These are phyloP conservation scores for Phialophora verrucosa DNA, from an alignment of 2,329 filamentous ascomycete species.

Conservation along the genomic window DNA sequence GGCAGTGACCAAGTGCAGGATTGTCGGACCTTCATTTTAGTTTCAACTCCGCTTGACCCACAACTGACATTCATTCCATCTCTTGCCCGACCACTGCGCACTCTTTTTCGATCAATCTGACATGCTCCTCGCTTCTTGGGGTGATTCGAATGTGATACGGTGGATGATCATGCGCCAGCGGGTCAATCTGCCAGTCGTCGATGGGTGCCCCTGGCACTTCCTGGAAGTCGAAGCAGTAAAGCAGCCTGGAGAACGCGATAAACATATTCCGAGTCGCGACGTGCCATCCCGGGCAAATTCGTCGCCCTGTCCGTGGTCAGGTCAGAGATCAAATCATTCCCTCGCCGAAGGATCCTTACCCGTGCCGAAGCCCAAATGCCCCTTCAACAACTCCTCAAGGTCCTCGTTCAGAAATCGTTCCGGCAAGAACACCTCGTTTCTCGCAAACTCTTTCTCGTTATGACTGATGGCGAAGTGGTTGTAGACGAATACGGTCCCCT, in stretches of 20 bases:
- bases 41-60: background rate
- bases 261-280: conserved; percentile 43
- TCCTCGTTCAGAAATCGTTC: conserved; percentile 34
- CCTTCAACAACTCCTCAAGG: conserved; percentile 37
- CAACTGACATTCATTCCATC: background rate
- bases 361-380: conserved; percentile 37
- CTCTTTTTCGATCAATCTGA: conserved; percentile 31
- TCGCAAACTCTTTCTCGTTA: conserved; percentile 42
- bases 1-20: background rate
- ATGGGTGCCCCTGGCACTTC: conserved; percentile 22
- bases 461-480: conserved; percentile 54
- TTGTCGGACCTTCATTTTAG: background rate
- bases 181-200: conserved; percentile 22
- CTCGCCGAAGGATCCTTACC: conserved; percentile 15
- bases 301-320: conserved; percentile 34
- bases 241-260: conserved; percentile 38
- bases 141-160: conserved; percentile 41
- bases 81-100: conserved; percentile 17
- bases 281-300: conserved; percentile 44
- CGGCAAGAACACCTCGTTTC: conserved; percentile 32
- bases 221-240: conserved; percentile 43
- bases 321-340: background rate
- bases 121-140: conserved; percentile 35
- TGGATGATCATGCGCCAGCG: conserved; percentile 23
- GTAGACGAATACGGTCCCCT: conserved; percentile 52